These are phyloP conservation scores for Acidiella bohemica DNA, from an alignment of 495 filamentous ascomycete genomes.

Conservation along the genomic window DNA sequence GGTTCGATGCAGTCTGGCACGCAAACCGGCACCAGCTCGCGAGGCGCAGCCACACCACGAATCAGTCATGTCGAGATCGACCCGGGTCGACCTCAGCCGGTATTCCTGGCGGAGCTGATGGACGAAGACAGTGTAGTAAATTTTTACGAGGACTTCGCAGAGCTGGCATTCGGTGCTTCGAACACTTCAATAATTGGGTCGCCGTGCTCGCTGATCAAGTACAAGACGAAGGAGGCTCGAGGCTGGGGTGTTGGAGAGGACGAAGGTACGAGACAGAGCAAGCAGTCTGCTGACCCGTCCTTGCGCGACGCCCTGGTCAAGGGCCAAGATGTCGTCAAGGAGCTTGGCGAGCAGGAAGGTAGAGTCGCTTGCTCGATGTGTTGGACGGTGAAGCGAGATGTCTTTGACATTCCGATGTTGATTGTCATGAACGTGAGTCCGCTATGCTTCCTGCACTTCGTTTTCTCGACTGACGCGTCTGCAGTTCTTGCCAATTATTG, in stretches of 20 bases:
- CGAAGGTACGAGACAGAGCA: slow-evolving; percentile 12
- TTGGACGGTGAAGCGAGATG: slow-evolving; percentile 92
- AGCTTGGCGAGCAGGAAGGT: slow-evolving; percentile 68
- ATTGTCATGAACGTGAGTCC: slow-evolving; percentile 91
- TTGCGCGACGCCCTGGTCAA: slow-evolving; percentile 37
- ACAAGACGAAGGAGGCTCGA: slow-evolving; percentile 59
- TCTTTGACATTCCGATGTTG: slow-evolving; percentile 97
- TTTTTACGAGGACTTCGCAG: slow-evolving; percentile 92
- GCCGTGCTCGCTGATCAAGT: slow-evolving; percentile 79
- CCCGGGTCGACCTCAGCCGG: slow-evolving; percentile 44
- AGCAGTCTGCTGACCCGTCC: not conserved
- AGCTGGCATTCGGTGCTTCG: slow-evolving; percentile 79
- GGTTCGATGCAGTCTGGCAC: slow-evolving; percentile 30
- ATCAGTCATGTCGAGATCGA: slow-evolving; percentile 14
- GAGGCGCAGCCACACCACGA: slow-evolving; percentile 39
- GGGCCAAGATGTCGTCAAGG: slow-evolving; percentile 60
- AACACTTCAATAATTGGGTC: slow-evolving; percentile 63
- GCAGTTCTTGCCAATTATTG: slow-evolving; percentile 17
- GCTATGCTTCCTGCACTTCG: not conserved
- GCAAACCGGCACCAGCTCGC: slow-evolving; percentile 20
- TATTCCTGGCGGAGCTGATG: slow-evolving; percentile 81
- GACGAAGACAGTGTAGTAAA: slow-evolving; percentile 87
- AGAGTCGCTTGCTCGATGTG: slow-evolving; percentile 89
- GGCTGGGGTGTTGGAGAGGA: slow-evolving; percentile 18
- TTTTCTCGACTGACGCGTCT: slow-evolving; percentile 2